Evolutionary conservation across 2,329 filamentous ascomycete species (phyloP).

Genomic region (Dryadomyces quercivorus): DNA sequence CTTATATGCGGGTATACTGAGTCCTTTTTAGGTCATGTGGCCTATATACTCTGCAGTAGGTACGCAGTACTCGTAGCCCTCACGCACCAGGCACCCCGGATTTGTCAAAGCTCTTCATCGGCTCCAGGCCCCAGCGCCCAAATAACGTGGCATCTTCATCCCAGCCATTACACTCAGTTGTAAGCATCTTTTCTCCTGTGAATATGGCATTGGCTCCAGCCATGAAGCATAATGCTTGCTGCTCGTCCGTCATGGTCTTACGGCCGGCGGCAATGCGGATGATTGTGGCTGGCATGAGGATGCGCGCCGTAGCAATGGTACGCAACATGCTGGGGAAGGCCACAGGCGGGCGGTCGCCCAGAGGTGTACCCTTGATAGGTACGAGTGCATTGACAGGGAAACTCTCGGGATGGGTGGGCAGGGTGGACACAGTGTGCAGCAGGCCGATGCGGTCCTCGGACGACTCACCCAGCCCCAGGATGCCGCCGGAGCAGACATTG

Average conservation of each 20-base stretch:
- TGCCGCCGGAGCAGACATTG: conserved; percentile 82
- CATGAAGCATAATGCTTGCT: conserved; percentile 82
- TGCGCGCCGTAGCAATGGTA: conserved; percentile 70
- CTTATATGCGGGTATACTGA: no score
- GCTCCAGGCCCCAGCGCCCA: conserved; percentile 65
- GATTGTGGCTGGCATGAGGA: conserved; percentile 76
- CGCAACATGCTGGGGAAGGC: conserved; percentile 68
- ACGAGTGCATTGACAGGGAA: conserved; percentile 89
- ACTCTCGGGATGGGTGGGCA: conserved; percentile 74
- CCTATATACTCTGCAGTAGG: no score
- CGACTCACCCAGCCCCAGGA: conserved; percentile 72
- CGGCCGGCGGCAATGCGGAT: conserved; percentile 77
- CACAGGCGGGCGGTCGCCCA: conserved; percentile 62
- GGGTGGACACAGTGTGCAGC: conserved; percentile 67
- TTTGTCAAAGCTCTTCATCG: conserved; percentile 46
- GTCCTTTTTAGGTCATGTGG: no score
- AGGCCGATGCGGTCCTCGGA: conserved; percentile 70
- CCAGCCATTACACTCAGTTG: conserved; percentile 83
- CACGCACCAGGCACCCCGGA: no score
- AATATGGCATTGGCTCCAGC: conserved; percentile 91
- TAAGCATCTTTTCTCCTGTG: conserved; percentile 86
- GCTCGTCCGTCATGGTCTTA: conserved; percentile 74
- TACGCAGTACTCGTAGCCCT: no score
- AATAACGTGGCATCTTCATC: conserved; percentile 82
- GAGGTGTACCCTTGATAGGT: conserved; percentile 78